Evolutionary conservation across 2,329 filamentous ascomycete genomes (phyloP), one percentile per base, ranked within the genome.

Genomic region (Fusarium sp.): DNA sequence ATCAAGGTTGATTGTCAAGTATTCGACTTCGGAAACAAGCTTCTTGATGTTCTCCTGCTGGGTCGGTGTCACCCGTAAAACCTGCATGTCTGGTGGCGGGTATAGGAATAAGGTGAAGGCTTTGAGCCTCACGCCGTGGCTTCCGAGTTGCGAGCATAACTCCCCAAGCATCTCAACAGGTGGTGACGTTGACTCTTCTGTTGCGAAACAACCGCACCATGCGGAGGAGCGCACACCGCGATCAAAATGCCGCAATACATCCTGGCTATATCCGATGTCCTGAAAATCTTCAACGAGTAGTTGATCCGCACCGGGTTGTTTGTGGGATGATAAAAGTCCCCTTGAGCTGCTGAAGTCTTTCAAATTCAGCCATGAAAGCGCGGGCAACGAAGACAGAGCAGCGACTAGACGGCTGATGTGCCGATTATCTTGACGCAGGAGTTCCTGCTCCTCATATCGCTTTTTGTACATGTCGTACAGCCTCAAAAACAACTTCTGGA

Each of bases 81-180:
- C 6, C 20, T 20, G 21, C 40, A 48, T 47, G 5, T 17, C 17
- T n/a, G 50, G 28, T 0, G 42, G 50, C 11, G 40, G 40, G 1
- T 47, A 30, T 10, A 53, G 20, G 14, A n/a, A 20, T 17, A 53
- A 24, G 10, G 3, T 6, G 17, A 53, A 4, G 6, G 15, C 9
- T 20, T 10, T 15, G 4, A 28, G 28, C 24, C 15, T 48, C 28
- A 47, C 21, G 2, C 30, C 42, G n/a, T 23, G 21, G 4, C 24
- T 4, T 11, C 28, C 50, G n/a, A 53, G 42, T 7, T 26, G 23
- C 12, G 30, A 38, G 7, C 42, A 53, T 11, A 53, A 4, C 14
- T 19, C 32, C 5, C 50, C 50, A 5, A 53, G 30, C 40, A 53
- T 47, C 50, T 53, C 50, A 10, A 47, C 30, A 14, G 50, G 42